These are phyloP conservation scores for Macrotyloma uniflorum DNA, from an alignment of 306 rosid species.

Conservation along the genomic window DNA sequence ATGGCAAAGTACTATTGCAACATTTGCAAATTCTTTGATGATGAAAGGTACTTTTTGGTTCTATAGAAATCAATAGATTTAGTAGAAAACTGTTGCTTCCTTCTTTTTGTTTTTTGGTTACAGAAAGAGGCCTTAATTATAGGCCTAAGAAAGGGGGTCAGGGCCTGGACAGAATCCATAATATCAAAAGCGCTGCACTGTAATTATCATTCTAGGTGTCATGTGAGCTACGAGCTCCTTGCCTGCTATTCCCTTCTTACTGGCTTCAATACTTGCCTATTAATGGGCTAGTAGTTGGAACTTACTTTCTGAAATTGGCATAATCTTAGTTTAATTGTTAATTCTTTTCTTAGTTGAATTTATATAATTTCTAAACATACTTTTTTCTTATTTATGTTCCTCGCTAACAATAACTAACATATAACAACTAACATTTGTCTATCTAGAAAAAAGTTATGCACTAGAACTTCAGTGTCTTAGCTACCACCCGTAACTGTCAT, in stretches of 20 bases:
- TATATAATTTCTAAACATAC: neutral
- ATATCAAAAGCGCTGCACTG: neutral
- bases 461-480: neutral
- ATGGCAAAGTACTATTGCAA: slow-evolving; percentile 94
- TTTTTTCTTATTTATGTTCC: neutral
- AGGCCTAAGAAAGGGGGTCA: neutral
- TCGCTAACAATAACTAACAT: no score
- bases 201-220: neutral
- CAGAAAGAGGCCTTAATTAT: neutral
- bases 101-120: neutral
- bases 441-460: neutral
- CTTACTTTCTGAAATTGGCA: neutral
- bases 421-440: no score
- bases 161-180: neutral
- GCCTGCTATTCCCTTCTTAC: neutral
- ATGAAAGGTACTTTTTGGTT: slow-evolving; percentile 71
- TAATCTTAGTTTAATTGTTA: neutral
- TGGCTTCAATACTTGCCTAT: neutral
- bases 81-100: neutral
- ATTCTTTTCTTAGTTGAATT: neutral
- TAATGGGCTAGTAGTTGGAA: neutral
- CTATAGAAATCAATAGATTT: neutral
- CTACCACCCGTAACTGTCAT: no score
- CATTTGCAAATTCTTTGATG: slow-evolving; percentile 95
- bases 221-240: neutral